A percentile compares a stretch with the other conserved stretches of the same genome.
Evolutionary conservation across 768 basidiomycete genomes (phyloP).

Genomic region (Pleurotus citrinopileatus): DNA sequence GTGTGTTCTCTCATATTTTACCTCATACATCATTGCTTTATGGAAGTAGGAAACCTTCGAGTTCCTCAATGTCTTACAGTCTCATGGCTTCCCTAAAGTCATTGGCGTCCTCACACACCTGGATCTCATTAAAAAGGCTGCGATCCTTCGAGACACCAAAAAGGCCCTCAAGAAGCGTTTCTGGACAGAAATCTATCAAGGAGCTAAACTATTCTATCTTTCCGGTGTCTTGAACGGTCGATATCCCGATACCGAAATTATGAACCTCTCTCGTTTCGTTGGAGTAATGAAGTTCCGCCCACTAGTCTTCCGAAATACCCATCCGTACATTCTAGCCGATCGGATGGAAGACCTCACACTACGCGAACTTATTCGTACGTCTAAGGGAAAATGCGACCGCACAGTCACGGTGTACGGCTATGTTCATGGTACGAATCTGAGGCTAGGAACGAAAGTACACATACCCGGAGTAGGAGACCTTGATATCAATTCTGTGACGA

Average conservation of each 20-base stretch:
- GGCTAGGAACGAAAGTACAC: conserved; percentile 76
- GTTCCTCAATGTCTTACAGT: conserved; percentile 94
- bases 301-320: conserved; percentile 90
- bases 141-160: conserved; percentile 85
- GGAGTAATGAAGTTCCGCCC: conserved; percentile 99
- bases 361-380: conserved; percentile 72
- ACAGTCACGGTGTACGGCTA: conserved; percentile 94
- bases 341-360: conserved; percentile 94
- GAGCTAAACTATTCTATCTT: conserved; percentile 97
- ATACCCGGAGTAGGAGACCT: conserved; percentile 95
- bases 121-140: conserved; percentile 92
- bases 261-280: conserved; percentile 95
- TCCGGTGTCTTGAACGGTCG: conserved; percentile 96
- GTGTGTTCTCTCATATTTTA: conserved; percentile 38
- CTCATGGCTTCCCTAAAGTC: conserved; percentile 98
- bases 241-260: conserved; percentile 94
- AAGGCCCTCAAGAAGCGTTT: conserved; percentile 96
- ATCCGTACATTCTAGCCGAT: conserved; percentile 94
- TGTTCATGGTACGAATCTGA: conserved; percentile 84
- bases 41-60: conserved; percentile 91
- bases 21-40: neutral
- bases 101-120: conserved; percentile 95
- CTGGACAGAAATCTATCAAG: conserved; percentile 99
- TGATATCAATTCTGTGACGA: conserved; percentile 65
- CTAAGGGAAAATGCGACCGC: conserved; percentile 90